Evolutionary conservation across 805 yeast species (phyloP), one percentile per base, ranked within the genome.

Genomic region (Saccharomycopsis javanensis): DNA sequence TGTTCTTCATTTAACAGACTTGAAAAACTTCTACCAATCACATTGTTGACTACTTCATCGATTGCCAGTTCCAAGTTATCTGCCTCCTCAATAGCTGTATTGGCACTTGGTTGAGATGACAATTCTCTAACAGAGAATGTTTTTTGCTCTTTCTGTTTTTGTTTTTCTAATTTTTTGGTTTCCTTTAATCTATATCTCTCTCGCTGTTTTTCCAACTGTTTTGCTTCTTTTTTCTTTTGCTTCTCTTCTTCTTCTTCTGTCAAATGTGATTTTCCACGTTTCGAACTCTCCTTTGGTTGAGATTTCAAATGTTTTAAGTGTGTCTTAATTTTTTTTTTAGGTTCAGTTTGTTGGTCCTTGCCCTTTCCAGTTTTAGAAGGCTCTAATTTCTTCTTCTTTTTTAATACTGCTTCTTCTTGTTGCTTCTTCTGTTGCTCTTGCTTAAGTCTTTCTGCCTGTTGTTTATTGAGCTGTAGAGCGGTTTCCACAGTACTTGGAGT

Each of bases 1-100:
- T 42, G 48, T 20, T 23, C n/a, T 42, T 25, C 48, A 16, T 5
- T 20, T 10, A 28, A 20, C 4, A 10, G 27, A n/a, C 25, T 16
- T 20, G 13, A 3, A 20, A 42, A 42, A 42, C 28, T 55, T 31
- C 57, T 60, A 38, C 56, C 62, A 33, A 60, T 60, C 7, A 60
- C 62, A 51, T 57, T 56, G 25, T 55, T 60, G 15, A 57, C 62
- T 53, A 60, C 58, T 42, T 60, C 60, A 35, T 60, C 60, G 27
- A 60, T 57, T 11, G 62, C 62, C 20, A 33, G 30, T 37, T 60
- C 59, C 48, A 60, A 55, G 52, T 57, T 60, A 31, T 23, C 54
- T 10, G 30, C 46, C n/a, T 51, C 56, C 15, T 28, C 25, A 8
- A 7, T 42, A 23, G 48, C 18, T 42, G 27, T 11, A 15, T 25